Conservation (phyloP, 2,329 filamentous ascomycete genomes). For the Scedosporium boydii region DNA sequence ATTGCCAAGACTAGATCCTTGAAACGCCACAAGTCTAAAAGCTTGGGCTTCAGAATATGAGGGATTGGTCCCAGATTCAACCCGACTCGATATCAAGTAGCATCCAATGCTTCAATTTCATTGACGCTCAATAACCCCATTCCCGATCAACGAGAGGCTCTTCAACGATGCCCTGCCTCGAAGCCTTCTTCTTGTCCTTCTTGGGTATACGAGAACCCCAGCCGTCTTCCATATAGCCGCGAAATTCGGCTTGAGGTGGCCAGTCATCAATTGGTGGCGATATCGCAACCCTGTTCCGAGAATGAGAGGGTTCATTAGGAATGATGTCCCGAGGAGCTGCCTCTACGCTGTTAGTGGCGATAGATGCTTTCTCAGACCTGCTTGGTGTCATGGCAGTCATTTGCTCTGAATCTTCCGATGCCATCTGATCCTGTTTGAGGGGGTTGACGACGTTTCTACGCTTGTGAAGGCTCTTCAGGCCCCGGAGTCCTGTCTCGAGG, state of each 20-base stretch:
- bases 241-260: neutral
- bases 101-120: neutral
- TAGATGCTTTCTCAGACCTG: neutral
- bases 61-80: too few relatives aligned
- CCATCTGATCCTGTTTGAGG: neutral
- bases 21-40: too few relatives aligned
- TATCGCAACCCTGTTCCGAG: neutral
- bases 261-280: neutral
- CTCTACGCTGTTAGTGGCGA: neutral
- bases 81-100: neutral
- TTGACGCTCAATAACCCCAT: neutral
- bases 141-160: neutral
- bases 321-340: neutral
- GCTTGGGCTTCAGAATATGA: too few relatives aligned
- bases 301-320: neutral
- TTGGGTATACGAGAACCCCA: neutral
- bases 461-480: conserved; percentile 12
- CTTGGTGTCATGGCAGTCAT: neutral
- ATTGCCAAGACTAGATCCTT: too few relatives aligned
- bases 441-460: conserved; percentile 7
- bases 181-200: neutral
- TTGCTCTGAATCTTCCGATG: neutral
- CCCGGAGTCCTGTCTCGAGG: conserved; percentile 12
- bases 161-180: neutral
- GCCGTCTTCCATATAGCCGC: too few relatives aligned